Conservation (phyloP, 805 yeast species). For the Starmerella apis region DNA sequence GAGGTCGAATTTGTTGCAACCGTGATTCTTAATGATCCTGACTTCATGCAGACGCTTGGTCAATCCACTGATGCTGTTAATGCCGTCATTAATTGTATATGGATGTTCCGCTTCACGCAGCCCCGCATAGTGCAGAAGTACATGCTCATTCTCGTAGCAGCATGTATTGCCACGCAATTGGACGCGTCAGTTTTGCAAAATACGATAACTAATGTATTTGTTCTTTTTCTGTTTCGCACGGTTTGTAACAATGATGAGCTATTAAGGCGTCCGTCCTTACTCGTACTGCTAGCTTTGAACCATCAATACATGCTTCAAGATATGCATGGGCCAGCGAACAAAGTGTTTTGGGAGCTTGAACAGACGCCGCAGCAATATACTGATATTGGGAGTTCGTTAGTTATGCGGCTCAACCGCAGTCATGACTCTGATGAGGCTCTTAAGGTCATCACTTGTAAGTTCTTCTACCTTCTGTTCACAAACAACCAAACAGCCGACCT, state of each 20-base stretch:
- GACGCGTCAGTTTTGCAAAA: not conserved
- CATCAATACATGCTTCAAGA: constrained; percentile 69
- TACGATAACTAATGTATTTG: constrained; percentile 37
- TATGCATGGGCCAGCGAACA: constrained; percentile 30
- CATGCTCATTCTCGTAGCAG: constrained; percentile 32
- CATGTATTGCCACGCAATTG: constrained; percentile 10
- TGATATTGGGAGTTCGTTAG: constrained; percentile 55
- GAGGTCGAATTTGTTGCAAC: constrained; percentile 10
- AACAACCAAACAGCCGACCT: constrained; percentile 52
- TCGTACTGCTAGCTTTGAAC: constrained; percentile 61
- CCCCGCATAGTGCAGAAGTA: constrained; percentile 37
- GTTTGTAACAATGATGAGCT: constrained; percentile 33
- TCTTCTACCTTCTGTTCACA: constrained; percentile 64
- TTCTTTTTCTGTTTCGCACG: constrained; percentile 40
- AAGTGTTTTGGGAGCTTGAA: constrained; percentile 48
- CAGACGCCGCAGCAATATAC: constrained; percentile 38
- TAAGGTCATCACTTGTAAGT: constrained; percentile 68
- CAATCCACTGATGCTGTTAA: constrained; percentile 5
- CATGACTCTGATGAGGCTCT: constrained; percentile 49
- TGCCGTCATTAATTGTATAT: constrained; percentile 35
- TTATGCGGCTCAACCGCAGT: constrained; percentile 62
- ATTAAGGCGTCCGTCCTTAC: constrained; percentile 48
- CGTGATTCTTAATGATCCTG: constrained; percentile 8
- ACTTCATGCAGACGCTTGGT: not conserved
- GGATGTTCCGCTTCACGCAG: constrained; percentile 33